Evolutionary conservation across 1,284 basidiomycete genomes (phyloP), one percentile per base, ranked within the genome.

Genomic region (Rhodotorula sp.): DNA sequence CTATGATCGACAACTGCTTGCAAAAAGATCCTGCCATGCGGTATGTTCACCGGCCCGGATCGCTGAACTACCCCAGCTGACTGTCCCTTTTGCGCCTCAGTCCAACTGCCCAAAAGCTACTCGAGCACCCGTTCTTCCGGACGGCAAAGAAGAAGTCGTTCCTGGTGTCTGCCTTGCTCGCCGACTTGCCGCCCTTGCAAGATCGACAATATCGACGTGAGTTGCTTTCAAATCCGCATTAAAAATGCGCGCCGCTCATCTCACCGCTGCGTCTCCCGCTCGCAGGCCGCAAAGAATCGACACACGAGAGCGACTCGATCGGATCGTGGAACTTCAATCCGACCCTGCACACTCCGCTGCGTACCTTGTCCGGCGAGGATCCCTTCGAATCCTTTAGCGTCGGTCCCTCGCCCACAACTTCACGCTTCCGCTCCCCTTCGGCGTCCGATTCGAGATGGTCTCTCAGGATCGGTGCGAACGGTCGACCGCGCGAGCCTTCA

Each of bases 41-140:
- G 85, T 87, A 72, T 26, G 68, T 64, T 45, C 57, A 52, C 5
- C 6, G 3, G 43, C 7, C 50, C 19, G 50, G 28, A 16, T 1
- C 15, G 12, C 6, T 0, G 21, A 23, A 16, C n/a, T 19, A 59
- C 45, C 21, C 45, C 23, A 26, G 23, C 19, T 18, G 57, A 5
- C 28, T 61, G 60, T 60, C 28, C 59, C 72, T 34, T 54, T 14
- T 59, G 43, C 54, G 14, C 16, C 43, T 45, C 70, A 89, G 89
- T 28, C 92, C 92, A 28, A 88, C 87, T 2, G 89, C 93, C 3
- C 86, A 85, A 63, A 86, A 91, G 77, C 83, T 95, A n/a, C 84
- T 95, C 3, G 85, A 88, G 71, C 87, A 86, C n/a, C 84, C 87
- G 3, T 92, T 93, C 80, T 93, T 95, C 84, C 90, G 85, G 78